Base-by-base conservation (phyloP, 176 grass and related monocot species). In the Rhipidocladum racemiflorum region DNA sequence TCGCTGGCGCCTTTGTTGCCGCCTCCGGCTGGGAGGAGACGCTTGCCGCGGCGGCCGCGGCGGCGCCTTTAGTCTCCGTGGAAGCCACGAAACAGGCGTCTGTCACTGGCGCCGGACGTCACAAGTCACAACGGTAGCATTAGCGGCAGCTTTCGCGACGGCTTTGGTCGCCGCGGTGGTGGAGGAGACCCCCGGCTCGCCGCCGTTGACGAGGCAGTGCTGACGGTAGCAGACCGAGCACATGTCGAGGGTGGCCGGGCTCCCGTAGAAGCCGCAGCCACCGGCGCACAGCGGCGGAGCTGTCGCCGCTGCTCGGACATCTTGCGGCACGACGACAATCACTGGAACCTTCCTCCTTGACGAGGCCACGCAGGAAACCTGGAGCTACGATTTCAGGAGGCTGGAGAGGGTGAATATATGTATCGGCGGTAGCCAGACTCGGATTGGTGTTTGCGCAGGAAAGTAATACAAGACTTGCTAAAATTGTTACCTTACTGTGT, bases 201-300 rank as follows among this genome's bases (percentile, higher is more conserved):
- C 30, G 21, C 30, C 14, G 32, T 0, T 27, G 35, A 3, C 6
- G 35, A 53, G 9, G 64, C 15, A 25, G 16, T 44, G 64, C 65
- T 43, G 51, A 7, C 67, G 53, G 78, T 68, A 81, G 78, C 78
- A 81, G 36, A 70, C 23, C 16, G 78, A 81, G 50, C 65, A 70
- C 65, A 81, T 57, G 79, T 29, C 66, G 49, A 60, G 79, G 24
- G 65, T 70, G 65, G 78, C 49, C 27, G 65, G 49, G n/a, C 3
- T 81, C 4, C 66, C 38, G 51, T 43, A 81, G 66, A 70, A 81
- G 27, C 79, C 51, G 53, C 79, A 81, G 17, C 25, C 51, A 17
- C 14, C 9, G 79, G 25, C 79, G 36, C 66, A 71, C 17, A 8
- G 25, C 66, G 53, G 38, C 51, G 36, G 3, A 1, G 15, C 24